These are phyloP conservation scores for Staphylotrichum tortipilum DNA, from an alignment of 495 filamentous ascomycete genomes.

Conservation along the genomic window DNA sequence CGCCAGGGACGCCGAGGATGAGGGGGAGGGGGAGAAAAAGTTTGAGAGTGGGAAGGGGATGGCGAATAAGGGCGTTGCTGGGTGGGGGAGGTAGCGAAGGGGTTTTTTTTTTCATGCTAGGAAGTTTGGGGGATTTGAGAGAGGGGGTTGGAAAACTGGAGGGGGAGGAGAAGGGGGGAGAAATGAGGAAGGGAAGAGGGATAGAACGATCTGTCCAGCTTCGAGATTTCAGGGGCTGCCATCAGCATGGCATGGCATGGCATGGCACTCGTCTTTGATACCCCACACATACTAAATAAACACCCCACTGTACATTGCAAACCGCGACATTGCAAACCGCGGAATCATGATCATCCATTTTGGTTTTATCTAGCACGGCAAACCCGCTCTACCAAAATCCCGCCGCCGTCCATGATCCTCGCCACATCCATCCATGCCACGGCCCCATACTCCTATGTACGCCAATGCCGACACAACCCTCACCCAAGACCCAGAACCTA, in stretches of 20 bases:
- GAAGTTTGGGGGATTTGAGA: background rate
- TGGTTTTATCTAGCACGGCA: background rate
- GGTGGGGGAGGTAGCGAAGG: background rate
- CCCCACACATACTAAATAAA: no score
- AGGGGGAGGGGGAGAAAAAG: no score
- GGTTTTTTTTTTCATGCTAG: no score
- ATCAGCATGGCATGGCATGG: no score
- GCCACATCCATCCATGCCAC: conserved; percentile 1
- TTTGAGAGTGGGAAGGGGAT: no score
- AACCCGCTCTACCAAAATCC: conserved; percentile 1
- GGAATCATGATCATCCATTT: background rate
- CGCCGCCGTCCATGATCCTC: background rate
- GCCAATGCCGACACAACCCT: background rate
- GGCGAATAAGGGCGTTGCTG: background rate
- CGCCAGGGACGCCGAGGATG: background rate
- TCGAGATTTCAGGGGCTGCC: no score
- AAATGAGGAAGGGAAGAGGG: background rate
- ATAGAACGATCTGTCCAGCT: no score
- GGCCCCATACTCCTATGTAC: background rate
- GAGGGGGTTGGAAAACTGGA: background rate
- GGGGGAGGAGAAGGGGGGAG: no score
- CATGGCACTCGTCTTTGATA: no score
- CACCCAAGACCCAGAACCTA: background rate
- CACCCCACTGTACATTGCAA: no score
- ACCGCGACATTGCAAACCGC: no score